Evolutionary conservation across 2,329 filamentous ascomycete species (phyloP), one percentile per base, ranked within the genome.

Genomic region (Ophiostoma angusticollis): DNA sequence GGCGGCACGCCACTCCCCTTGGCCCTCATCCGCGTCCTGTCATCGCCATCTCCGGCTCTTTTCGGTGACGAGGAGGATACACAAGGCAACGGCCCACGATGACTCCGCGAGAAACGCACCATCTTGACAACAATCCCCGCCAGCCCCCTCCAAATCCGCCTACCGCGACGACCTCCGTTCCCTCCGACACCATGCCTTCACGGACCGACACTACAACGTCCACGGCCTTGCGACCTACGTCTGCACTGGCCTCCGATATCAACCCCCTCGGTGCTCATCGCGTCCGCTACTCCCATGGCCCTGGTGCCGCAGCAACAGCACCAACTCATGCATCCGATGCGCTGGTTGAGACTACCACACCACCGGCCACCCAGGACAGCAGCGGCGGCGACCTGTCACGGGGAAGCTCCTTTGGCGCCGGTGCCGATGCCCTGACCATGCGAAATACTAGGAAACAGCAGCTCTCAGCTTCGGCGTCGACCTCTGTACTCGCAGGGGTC

Each of bases 351-450:
- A 6, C 19, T 31, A 14, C 35, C 16, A 33, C 40, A 9, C 40
- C 22, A 28, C 36, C 24, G 9, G 31, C 37, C 6, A 30, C 30
- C 30, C 14, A 39, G 22, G 36, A 37, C 39, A 29, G 25, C 24
- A 37, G 34, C 30, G 41, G 34, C 30, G 41, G 37, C 19, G 37
- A 40, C 12, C 21, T 25, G 2, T 43, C 41, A 19, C 37, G 35
- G 7, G 37, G 33, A 25, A 40, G 41, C 34, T 43, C 41, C 1
- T 36, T 39, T 21, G 36, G 40, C 28, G 25, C 27, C 37, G 37
- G 33, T 12, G 34, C 23, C 31, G n/a, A n/a, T n/a, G 41, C 35
- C 9, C 22, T 43, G n/a, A 34, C 25, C n/a, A 40, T 43, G 41
- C 41, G 39, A 3, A 22, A 23, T 29, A 27, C 17, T 2, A 7